Evolutionary conservation across 345 rosid species (phyloP), one percentile per base, ranked within the genome.

Genomic region (Turritis glabra): DNA sequence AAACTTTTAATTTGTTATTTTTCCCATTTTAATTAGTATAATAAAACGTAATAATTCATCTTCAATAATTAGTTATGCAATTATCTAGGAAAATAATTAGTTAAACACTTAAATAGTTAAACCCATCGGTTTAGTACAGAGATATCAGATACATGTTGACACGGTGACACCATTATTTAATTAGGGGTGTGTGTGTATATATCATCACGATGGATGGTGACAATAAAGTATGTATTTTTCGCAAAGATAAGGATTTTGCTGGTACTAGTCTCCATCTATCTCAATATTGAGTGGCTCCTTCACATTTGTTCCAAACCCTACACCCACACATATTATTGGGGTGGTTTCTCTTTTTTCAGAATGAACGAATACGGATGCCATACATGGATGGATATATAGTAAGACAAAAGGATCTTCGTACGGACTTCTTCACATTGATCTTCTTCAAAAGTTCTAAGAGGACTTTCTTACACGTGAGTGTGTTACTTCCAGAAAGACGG

Each of bases 181-280:
- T n/a, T 47, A 55, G 37, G 33, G 8, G 21, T 17, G 12, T 5
- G 9, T 5, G 17, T 37, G 43, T 40, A 3, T 32, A 35, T 22
- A 11, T 13, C 11, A 17, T 41, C 15, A 56, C 14, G 21, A 30
- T 32, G n/a, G 27, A 19, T 19, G 14, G 73, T 69, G 64, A 57
- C 56, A 30, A 51, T 30, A 46, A 37, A 23, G 44, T 52, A 53
- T 52, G 7, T 61, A 62, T 51, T 15, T 48, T 61, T 30, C 12
- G 25, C 35, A 14, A 41, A 64, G 55, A 54, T 64, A 43, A 17
- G 62, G 64, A 56, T 55, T 56, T 57, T 54, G 65, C 66, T 74
- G 77, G 71, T 74, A 55, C 64, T 55, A 17, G 66, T 74, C 72
- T 65, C 72, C 40, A 64, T 74, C 77, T 44, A 22, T 30, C 56